Evolutionary conservation across 805 yeast species (phyloP).

Genomic region (Monosporozyma aquatica): DNA sequence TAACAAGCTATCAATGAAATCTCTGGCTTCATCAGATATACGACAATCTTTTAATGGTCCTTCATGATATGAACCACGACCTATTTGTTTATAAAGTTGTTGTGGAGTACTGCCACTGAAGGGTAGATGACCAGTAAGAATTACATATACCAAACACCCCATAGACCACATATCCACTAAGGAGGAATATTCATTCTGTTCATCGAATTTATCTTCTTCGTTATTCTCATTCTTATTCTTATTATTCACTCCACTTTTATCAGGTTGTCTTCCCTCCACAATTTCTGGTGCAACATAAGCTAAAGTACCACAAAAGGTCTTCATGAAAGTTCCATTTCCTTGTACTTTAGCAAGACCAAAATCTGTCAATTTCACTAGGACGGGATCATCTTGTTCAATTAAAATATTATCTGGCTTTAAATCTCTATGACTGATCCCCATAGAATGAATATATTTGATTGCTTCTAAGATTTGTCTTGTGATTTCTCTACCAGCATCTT

Average conservation of each 20-base stretch:
- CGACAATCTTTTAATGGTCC: constrained; percentile 59
- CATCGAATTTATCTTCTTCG: constrained; percentile 7
- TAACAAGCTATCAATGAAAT: constrained; percentile 60
- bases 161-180: constrained; percentile 96
- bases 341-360: constrained; percentile 92
- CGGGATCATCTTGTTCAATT: constrained; percentile 86
- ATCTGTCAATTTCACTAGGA: constrained; percentile 85
- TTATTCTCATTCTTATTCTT: neutral
- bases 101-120: constrained; percentile 91
- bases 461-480: constrained; percentile 78
- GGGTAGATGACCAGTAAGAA: constrained; percentile 87
- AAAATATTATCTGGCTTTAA: constrained; percentile 92
- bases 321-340: constrained; percentile 76
- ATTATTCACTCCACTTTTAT: constrained; percentile 10
- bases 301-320: constrained; percentile 94
- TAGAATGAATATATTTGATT: constrained; percentile 73
- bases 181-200: constrained; percentile 52
- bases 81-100: constrained; percentile 67
- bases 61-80: constrained; percentile 70
- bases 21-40: constrained; percentile 59
- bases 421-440: constrained; percentile 94
- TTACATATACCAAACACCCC: constrained; percentile 88
- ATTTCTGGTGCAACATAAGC: constrained; percentile 98
- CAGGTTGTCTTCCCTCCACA: constrained; percentile 30
- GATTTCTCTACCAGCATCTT: constrained; percentile 80